Base-by-base conservation (phyloP, 345 rosid species). In the Microcos paniculata region DNA sequence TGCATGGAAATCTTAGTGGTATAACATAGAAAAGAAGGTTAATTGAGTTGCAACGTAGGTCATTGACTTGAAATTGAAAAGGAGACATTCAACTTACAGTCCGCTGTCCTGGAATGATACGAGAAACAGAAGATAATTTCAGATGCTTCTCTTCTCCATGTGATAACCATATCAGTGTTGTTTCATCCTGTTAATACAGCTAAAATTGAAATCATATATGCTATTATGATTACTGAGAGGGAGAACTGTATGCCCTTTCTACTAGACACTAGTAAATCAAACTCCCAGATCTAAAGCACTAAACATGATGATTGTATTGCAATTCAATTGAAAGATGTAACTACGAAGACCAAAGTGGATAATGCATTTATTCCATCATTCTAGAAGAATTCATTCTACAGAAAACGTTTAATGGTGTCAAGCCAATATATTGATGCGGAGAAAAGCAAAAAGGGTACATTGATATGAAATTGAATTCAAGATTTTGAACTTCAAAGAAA, bases 91-190 rank as follows among this genome's bases (percentile, higher is more conserved):
- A 75, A 87, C 98, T 90, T 83, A 94, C 98, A 38, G 96, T 94
- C 90, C 98, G 91, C 83, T 94, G 98, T 85, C 98, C 98, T 42
- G 97, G 92, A 72, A 92, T 74, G 58, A 94, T 92, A 72, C 89
- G 70, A 9, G 89, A 78, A 70, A 94, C 91, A 8, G 87, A 70
- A 30, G 92, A 84, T 81, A 94, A 82, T 76, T 85, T 94, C 88
- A 92, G 83, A 78, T 46, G 49, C 81, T 83, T 88, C 85, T 91
- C 96, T 77, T 88, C 89, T 80, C 97, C 94, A 71, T 80, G 97
- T 51, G 97, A 91, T 70, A 85, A 62, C 99, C 98, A 93, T 82
- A 93, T 79, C 82, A 96, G 80, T 76, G 92, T 51, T 62, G 93
- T 80, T 87, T 93, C 98, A 77, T 96, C 99, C 99, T 96, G 85